Evolutionary conservation across 208 protist genomes (phyloP), one percentile per base, ranked within the genome.

Genomic region (Trypanosoma theileri): DNA sequence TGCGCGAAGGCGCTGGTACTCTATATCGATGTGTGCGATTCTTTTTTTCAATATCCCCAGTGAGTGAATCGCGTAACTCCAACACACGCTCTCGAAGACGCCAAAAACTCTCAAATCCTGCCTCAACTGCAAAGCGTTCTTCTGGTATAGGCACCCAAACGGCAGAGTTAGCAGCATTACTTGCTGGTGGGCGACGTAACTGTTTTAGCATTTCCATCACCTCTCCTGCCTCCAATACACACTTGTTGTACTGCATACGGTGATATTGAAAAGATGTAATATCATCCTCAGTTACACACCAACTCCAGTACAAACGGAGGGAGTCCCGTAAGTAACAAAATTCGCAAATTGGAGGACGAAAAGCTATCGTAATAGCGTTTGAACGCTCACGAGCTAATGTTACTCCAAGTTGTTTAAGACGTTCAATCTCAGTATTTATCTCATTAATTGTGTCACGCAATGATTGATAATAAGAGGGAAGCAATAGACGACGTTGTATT

Each of bases 231-330:
- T 80, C 73, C 41, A 59, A 51, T 0, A 86, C 66, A 28, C 81
- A 66, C 14, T 62, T 57, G 54, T 77, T 68, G 71, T 89, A 92
- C 59, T 82, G 45, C 21, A 84, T 64, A 58, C 86, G 64, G 56
- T 82, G 83, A 26, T 82, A 80, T 51, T 79, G 54, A 12, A 86
- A 67, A 28, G 84, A 76, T 9, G 84, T 89, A n/a, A 77, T 64
- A 66, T 92, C 85, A 61, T 91, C 80, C 53, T 89, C 90, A 35
- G 80, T 82, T 24, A 93, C 22, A 66, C 80, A 86, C 45, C 71
- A 67, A 66, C 83, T 86, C 58, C 89, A 79, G 62, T 93, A 85
- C 52, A 95, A 22, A 16, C 73, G 71, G 4, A 93, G 66, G 0
- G 83, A 75, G 45, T 80, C 77, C 31, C 79, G 71, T 6, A 93